Evolutionary conservation across 768 basidiomycete genomes (phyloP).

Genomic region (Rhodocollybia butyracea): DNA sequence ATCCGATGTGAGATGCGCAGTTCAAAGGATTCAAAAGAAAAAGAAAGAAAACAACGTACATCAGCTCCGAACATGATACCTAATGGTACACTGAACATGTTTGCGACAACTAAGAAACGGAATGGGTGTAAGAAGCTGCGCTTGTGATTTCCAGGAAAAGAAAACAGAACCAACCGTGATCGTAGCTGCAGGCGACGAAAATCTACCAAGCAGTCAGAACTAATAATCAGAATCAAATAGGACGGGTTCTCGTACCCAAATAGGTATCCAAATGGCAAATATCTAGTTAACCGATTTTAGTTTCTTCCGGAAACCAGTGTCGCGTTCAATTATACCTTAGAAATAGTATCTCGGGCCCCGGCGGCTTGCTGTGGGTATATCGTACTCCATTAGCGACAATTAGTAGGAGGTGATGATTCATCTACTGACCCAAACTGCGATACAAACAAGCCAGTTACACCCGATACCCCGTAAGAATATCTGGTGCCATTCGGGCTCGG

Average conservation of each 20-base stretch:
- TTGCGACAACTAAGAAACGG: conserved; percentile 53
- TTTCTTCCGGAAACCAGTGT: neutral
- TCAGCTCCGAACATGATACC: conserved; percentile 69
- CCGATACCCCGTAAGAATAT: conserved; percentile 72
- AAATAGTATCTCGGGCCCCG: conserved; percentile 62
- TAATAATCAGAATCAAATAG: too few relatives aligned
- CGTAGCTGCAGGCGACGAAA: conserved; percentile 68
- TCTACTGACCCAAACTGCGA: conserved; percentile 66
- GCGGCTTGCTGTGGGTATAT: conserved; percentile 55
- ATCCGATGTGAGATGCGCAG: neutral
- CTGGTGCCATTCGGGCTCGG: conserved; percentile 65
- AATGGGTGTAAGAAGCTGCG: neutral
- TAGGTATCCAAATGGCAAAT: conserved; percentile 67
- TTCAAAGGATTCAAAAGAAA: neutral
- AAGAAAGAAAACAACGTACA: conserved; percentile 33
- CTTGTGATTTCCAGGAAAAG: too few relatives aligned
- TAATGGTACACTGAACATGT: conserved; percentile 73
- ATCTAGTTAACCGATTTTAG: conserved; percentile 32
- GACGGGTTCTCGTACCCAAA: conserved; percentile 72
- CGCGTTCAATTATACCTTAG: conserved; percentile 42
- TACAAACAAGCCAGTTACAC: conserved; percentile 74
- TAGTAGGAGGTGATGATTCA: neutral
- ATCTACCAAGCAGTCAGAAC: too few relatives aligned
- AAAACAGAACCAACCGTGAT: conserved; percentile 50
- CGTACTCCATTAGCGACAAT: neutral